Evolutionary conservation across 768 basidiomycete species (phyloP), one percentile per base, ranked within the genome.

Genomic region (Lentinula sp.): DNA sequence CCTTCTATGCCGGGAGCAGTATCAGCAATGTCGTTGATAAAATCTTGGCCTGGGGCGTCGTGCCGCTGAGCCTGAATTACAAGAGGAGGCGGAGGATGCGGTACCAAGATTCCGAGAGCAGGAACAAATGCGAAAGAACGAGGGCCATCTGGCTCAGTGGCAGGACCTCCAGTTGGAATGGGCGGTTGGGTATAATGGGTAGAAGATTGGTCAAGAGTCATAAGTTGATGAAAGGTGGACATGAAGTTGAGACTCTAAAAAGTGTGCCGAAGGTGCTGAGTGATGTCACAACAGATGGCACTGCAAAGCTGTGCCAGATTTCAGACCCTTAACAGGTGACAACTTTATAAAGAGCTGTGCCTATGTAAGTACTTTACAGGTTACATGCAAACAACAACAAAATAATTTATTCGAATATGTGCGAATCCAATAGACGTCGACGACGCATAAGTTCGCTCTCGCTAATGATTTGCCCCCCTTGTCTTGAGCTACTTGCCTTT

Each of bases 371-470:
- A 5, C 21, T 56, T 40, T 52, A 51, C 32, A 21, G 23, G 32
- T 39, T 39, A 39, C 37, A 8, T 60, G 16, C 28, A 64, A 62
- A 57, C 48, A 61, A 62, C 52, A 45, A 42, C 32, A 50, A 62
- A 65, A 61, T 64, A 64, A 65, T 67, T 69, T 74, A 75, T 63
- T 78, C 77, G 68, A 80, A 86, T 54, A 88, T 85, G 68, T 89
- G 87, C 56, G 86, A 80, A 65, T 90, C 88, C 57, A 95, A 76
- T 70, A 95, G 70, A 67, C 93, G 82, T 57, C 89, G 82, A 66
- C 93, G 80, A 66, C 86, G 75, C 80, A 95, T 87, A 70, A 93
- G 71, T 71, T 91, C 91, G 18, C 77, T 81, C 72, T 93, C 90
- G n/a, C 82, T 80, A 60, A 91, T 91, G 45, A 84, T 85, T 64